Base-by-base conservation (phyloP, 2,329 filamentous ascomycete species). In the Cladosporium sp. region DNA sequence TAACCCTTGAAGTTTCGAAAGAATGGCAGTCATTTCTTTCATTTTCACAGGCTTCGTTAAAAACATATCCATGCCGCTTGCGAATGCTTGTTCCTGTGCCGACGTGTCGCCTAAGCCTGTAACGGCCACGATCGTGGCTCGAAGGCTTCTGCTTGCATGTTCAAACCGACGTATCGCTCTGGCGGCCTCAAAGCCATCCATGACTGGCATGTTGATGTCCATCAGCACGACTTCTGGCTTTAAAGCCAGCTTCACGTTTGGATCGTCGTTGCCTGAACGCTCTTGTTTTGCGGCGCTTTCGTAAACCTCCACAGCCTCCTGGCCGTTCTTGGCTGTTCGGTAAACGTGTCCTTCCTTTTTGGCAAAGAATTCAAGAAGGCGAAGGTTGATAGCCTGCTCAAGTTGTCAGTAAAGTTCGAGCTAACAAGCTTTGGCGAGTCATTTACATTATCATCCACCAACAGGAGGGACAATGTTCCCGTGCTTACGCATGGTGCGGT, bases 291-390 rank as follows among this genome's bases (percentile, higher is more conserved):
- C 26, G 18, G 60, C 66, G 36, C 69, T 49, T 46, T 80, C 76
- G 65, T 81, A 82, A 32, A 73, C 73, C 7, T 82, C 74, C 0
- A 85, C 79, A 2, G 84, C 84, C 70, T 84, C 79, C 1, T 80
- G 75, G 7, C 84, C 84, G 67, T 85, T 79, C 25, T 72, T 72
- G 1, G 83, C 83, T 16, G 78, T 79, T 18, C 78, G 75, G 3
- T 75, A 74, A n/a, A 74, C 77, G 3, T 80, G 79, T 2, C 79
- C 76, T 4, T 78, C 71, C 49, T 74, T 76, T 10, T 69, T 63
- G n/a, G 72, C 71, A 65, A 74, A 75, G 56, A 71, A 72, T 7
- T 71, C 66, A 2, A 76, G 72, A 4, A 76, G 71, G 32, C 72
- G 70, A 11, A 77, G 70, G 32, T 76, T 77, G 66, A 76, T 73